Base-by-base conservation (phyloP, 352 stramenopile species). In the Pythium phragmiticola region DNA sequence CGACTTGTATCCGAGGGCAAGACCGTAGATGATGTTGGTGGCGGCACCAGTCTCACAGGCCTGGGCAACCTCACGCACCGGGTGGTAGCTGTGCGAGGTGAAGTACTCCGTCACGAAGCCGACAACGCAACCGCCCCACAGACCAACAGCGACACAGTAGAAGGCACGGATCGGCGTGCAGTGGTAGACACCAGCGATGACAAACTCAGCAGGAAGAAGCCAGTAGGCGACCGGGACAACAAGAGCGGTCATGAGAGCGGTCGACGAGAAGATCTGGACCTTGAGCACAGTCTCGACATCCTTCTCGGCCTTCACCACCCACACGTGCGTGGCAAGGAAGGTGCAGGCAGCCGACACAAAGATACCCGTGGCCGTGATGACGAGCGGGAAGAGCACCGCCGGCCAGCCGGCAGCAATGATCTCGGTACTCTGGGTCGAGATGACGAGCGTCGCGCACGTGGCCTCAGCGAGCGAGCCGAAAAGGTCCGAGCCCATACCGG, bases 1-100 rank as follows among this genome's bases (percentile, higher is more conserved):
- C 74, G 96, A 99, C 81, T 99, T 99, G 92, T 99, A 99, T 66
- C 98, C 98, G 62, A 99, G 90, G 48, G 97, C 96, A 79, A 99
- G 96, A 76, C 98, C 98, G 76, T 99, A 99, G 75, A 99, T 99
- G 84, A 99, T 99, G 85, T 99, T 99, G 60, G 97, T 99, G 49
- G 98, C 98, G 54, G 96, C 92, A 70, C 98, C 98, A 73, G 97
- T 99, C 82, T 99, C 98, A 73, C 96, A 99, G 63, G 92, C 92
- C 70, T 99, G 82, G 34, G 97, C 94, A 52, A 99, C 92, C 72
- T 99, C 94, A 75, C 92, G 89, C 59, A 97, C 97, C n/a, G 96
- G 96, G 37, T 77, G 69, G 82, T 99, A 99, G 63, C 90, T 98
- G 78, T 99, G 92, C 53, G 96, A 99, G 30, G 98, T 99, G 82